Base-by-base conservation (phyloP, 495 filamentous ascomycete genomes). In the Lasiosphaeriaceae sp. region DNA sequence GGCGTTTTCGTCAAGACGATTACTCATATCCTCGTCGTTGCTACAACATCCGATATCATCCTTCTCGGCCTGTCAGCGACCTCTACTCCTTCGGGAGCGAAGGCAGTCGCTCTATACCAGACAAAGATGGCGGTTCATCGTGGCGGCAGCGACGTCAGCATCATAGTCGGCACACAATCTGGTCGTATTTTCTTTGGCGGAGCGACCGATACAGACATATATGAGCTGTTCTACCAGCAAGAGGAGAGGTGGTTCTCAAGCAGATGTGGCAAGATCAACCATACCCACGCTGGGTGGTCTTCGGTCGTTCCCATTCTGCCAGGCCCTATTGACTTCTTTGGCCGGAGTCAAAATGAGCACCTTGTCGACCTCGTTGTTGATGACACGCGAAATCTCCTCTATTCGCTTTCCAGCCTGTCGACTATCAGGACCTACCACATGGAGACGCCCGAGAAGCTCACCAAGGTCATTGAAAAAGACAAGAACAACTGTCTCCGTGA, bases 181-280 rank as follows among this genome's bases (percentile, higher is more conserved):
- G 94, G 94, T 11, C 87, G 94, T 45, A 90, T 99, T 47, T 99
- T 99, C 73, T 94, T 96, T 63, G 84, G 83, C 23, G 90, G 91
- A n/a, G 80, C 79, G 20, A 80, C 75, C 17, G 90, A 92, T 66
- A 87, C 86, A 56, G 90, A 97, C 66, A 82, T 99, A 50, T 89
- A 93, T 67, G 94, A 99, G 74, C 77, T 97, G 29, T 88, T 86
- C 47, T 99, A 99, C 73, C 92, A 97, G 70, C 88, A 95, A 69
- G 90, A 97, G 70, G 94, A 97, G 69, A 87, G 86, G 61, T 99
- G 95, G 95, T 99, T 97, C 66, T 80, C 86, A 47, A 88, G 84
- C 62, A 80, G 86, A 55, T 92, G 87, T 66, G 80, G 81, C 12
- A 95, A 90, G 66, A 78, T 95, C 43, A 93, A 92, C 67, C 95